Percentiles rank a stretch among this genome's conserved stretches.
These are phyloP conservation scores for Zizania latifolia DNA, from an alignment of 176 grass and related monocot genomes.

Conservation along the genomic window DNA sequence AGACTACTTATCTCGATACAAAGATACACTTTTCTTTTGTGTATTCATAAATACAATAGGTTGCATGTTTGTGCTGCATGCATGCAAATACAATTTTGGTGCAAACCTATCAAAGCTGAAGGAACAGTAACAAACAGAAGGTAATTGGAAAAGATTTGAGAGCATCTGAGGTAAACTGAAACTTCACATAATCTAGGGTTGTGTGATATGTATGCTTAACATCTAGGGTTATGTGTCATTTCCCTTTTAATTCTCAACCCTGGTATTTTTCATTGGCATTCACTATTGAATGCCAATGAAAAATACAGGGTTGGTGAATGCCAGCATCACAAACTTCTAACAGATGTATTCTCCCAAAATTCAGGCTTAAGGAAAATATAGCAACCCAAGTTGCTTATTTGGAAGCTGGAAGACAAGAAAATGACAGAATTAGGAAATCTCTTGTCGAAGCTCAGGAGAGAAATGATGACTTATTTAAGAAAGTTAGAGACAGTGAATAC, in stretches of 20 bases:
- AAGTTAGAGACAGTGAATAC: slow-evolving; percentile 46
- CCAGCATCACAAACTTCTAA: slow-evolving; percentile 15
- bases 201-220: neutral
- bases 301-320: too few species aligned
- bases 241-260: neutral
- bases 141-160: neutral
- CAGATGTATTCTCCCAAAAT: slow-evolving; percentile 8
- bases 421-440: slow-evolving; percentile 36
- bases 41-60: neutral
- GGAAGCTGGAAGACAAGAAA: slow-evolving; percentile 54
- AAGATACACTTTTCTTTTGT: neutral
- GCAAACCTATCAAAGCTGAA: slow-evolving; percentile 4
- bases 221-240: neutral
- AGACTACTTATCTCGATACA: neutral
- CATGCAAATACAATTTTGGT: neutral
- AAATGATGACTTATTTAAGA: slow-evolving; percentile 40
- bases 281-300: neutral
- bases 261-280: neutral
- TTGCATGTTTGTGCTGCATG: neutral
- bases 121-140: neutral
- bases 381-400: slow-evolving; percentile 17
- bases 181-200: neutral
- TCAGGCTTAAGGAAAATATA: slow-evolving; percentile 55
- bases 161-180: neutral
- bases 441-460: slow-evolving; percentile 53